Base-by-base conservation (phyloP, 306 rosid genomes). In the Pterocarpus macrocarpus region DNA sequence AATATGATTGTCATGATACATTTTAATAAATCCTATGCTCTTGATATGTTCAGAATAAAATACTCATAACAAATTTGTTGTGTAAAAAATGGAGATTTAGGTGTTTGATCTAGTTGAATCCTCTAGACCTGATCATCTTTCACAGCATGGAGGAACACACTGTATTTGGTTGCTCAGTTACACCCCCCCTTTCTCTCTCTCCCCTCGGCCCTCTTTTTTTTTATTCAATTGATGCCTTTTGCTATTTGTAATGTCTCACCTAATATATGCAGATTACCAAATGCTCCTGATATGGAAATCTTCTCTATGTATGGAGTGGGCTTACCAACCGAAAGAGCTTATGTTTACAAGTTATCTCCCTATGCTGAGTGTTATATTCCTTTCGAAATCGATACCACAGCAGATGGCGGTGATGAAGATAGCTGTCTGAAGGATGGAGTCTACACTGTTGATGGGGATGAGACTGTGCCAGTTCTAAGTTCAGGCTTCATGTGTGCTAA, bases 201-300 rank as follows among this genome's bases (percentile, higher is more conserved):
- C 43, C 43, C 43, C 28, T 1, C 28, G 28, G 28, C 28, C 28
- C 28, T 22, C 28, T 22, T 22, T 22, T 22, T 22, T 22, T 34
- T 44, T 63, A 16, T 76, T 74, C 15, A 43, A 33, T 28, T 84
- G 17, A 38, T 79, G n/a, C 12, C 34, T 35, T 41, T 57, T 61
- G 47, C 73, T 64, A 80, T 65, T 71, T 22, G 64, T 64, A 32
- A 22, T 50, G 14, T 61, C 62, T 56, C 39, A 36, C 32, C 67
- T 65, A 71, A 44, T 56, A n/a, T 57, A 16, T 85, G 82, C 93
- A 94, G 98, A 65, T 81, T 94, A 69, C 98, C 98, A 43, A 87
- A 90, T 84, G 98, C 97, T 79, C 98, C 94, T 14, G 92, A 91
- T 76, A 90, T 91, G 94, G 98, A 94, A 87, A 90, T 94, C 74